Percentiles rank a stretch among this genome's conserved stretches.
These are phyloP conservation scores for Umbelopsis isabellina DNA, from an alignment of 192 early-diverging fungal genomes.

Conservation along the genomic window DNA sequence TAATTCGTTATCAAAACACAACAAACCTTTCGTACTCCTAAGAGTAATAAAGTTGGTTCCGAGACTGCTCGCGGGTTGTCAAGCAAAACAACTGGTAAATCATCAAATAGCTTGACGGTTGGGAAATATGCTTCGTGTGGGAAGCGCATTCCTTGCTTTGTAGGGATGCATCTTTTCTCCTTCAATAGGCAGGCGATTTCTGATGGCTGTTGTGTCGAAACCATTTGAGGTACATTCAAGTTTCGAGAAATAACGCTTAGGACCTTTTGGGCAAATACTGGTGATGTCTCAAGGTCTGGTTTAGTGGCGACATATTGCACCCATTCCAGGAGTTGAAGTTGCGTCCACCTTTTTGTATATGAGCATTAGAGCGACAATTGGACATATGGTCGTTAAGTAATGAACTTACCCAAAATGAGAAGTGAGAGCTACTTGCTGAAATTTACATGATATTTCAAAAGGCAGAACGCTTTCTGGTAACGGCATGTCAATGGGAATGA, in stretches of 20 bases:
- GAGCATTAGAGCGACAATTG: background rate
- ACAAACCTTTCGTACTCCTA: conserved; percentile 80
- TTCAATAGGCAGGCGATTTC: conserved; percentile 25
- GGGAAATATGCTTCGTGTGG: conserved; percentile 79
- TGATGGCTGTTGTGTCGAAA: too few species aligned
- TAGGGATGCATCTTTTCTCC: conserved; percentile 67
- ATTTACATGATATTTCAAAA: conserved; percentile 63
- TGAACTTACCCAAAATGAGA: conserved; percentile 45
- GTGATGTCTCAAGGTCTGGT: conserved; percentile 50
- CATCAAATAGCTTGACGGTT: conserved; percentile 80
- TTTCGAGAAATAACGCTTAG: conserved; percentile 52
- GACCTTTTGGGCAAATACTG: conserved; percentile 70
- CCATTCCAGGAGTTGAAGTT: conserved; percentile 70
- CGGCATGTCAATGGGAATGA: conserved; percentile 64
- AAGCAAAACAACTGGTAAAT: conserved; percentile 75
- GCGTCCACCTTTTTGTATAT: conserved; percentile 37
- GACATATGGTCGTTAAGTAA: background rate
- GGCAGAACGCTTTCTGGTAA: conserved; percentile 65
- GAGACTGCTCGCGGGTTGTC: conserved; percentile 47
- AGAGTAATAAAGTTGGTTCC: conserved; percentile 59
- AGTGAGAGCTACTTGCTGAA: conserved; percentile 61
- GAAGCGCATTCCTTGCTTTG: conserved; percentile 65
- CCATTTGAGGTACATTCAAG: background rate
- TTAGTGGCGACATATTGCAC: conserved; percentile 50
- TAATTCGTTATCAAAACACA: too few species aligned